phyloP scores from a whole-genome alignment of 2,329 filamentous ascomycete species.

The Calonectria pseudoturangicola region DNA sequence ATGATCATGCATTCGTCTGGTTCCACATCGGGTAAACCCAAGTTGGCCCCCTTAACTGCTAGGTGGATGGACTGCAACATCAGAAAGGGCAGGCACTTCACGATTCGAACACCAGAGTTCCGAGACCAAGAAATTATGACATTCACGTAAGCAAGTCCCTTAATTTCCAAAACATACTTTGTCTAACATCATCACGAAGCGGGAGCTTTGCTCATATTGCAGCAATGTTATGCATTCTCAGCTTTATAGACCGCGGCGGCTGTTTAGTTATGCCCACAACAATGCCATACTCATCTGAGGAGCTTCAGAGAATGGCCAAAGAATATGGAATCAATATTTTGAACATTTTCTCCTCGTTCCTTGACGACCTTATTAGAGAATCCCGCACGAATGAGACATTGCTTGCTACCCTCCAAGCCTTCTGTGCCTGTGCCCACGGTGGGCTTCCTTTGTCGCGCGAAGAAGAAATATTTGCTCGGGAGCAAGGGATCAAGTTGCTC shows the following conservation, averaged over 20 bases:
- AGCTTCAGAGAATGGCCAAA: neutral
- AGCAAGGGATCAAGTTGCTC: neutral
- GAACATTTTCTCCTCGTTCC: neutral
- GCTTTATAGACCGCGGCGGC: neutral
- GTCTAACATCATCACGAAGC: neutral
- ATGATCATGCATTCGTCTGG: slow-evolving; percentile 3
- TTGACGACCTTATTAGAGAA: neutral
- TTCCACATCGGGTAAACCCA: neutral
- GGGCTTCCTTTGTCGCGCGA: neutral
- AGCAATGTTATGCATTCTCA: neutral
- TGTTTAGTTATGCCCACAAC: neutral
- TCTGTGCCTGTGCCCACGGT: neutral
- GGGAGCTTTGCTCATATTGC: slow-evolving; percentile 10
- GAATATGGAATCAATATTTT: neutral
- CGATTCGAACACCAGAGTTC: neutral
- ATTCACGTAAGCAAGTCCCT: neutral
- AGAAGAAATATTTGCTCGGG: neutral
- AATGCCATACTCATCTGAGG: neutral
- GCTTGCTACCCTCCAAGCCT: neutral
- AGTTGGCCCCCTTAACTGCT: neutral
- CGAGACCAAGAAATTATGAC: neutral
- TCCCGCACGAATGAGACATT: neutral
- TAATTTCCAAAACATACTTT: neutral
- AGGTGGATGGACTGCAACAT: slow-evolving; percentile 2
- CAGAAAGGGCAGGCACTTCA: no score